phyloP scores from a whole-genome alignment of 164 flowering plant genomes.

The Liquidambar formosana region DNA sequence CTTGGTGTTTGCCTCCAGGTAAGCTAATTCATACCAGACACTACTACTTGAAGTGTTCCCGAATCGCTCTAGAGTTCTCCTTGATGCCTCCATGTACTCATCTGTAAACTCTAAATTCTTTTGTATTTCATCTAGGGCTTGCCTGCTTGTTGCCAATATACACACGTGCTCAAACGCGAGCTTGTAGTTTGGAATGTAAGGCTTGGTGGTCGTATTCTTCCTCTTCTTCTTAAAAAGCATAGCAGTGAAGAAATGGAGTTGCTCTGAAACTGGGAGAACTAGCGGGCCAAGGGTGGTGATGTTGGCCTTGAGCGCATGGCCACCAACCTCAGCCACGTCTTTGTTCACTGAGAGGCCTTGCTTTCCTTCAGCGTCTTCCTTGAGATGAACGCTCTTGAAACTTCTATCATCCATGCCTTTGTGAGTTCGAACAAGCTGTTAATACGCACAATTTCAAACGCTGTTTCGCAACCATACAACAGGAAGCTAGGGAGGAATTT shows the following conservation, averaged over 20 bases:
- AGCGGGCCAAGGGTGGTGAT: constrained; percentile 61
- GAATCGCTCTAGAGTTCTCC: constrained; percentile 58
- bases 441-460: no score
- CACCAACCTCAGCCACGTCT: constrained; percentile 59
- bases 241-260: constrained; percentile 44
- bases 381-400: constrained; percentile 41
- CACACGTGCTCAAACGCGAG: constrained; percentile 70
- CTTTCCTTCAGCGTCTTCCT: constrained; percentile 51
- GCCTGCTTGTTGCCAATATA: constrained; percentile 55
- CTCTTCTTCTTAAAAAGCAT: constrained; percentile 23
- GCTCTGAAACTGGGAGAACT: constrained; percentile 60
- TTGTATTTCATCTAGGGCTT: constrained; percentile 53
- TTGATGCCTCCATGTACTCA: constrained; percentile 68
- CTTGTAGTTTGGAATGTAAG: constrained; percentile 62
- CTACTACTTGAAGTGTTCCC: constrained; percentile 83
- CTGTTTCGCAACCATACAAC: no score
- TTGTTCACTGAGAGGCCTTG: constrained; percentile 46
- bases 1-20: constrained; percentile 45
- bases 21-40: constrained; percentile 74
- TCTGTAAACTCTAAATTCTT: constrained; percentile 55
- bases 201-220: no score
- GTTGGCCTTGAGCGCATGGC: constrained; percentile 63
- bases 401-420: constrained; percentile 53
- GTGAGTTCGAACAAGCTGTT: constrained; percentile 68
- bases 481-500: no score